Evolutionary conservation across 2,329 filamentous ascomycete genomes (phyloP).

Genomic region (Aspergillus sp.): DNA sequence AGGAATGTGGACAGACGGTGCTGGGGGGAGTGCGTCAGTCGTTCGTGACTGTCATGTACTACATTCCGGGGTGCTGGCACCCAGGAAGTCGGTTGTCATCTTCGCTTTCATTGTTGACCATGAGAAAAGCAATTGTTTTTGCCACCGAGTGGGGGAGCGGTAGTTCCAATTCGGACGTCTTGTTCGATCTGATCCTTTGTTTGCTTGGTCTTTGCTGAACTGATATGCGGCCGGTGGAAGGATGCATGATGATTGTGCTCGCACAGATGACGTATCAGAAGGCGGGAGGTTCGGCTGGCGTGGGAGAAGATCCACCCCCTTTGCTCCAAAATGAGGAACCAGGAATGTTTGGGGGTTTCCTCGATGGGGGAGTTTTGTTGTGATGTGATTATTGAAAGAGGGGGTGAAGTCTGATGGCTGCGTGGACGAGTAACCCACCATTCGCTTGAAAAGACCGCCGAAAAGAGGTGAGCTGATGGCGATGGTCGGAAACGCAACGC

Average conservation of each 20-base stretch:
- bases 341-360: too few relatives aligned
- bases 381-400: neutral
- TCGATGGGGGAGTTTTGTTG: too few relatives aligned
- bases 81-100: too few relatives aligned
- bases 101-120: too few relatives aligned
- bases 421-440: neutral
- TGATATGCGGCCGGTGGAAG: neutral
- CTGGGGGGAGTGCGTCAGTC: neutral
- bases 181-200: neutral
- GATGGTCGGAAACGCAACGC: too few relatives aligned
- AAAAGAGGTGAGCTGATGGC: neutral
- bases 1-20: neutral
- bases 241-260: neutral
- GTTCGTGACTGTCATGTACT: neutral
- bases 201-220: neutral
- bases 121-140: too few relatives aligned
- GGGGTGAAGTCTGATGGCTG: neutral
- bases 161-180: neutral
- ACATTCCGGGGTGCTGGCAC: neutral
- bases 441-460: neutral
- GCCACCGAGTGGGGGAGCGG: neutral
- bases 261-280: neutral
- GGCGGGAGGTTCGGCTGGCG: neutral
- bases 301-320: too few relatives aligned
- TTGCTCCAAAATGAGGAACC: too few relatives aligned